These are phyloP conservation scores for Fusarium sp. DNA, from an alignment of 2,329 filamentous ascomycete species.

Conservation along the genomic window DNA sequence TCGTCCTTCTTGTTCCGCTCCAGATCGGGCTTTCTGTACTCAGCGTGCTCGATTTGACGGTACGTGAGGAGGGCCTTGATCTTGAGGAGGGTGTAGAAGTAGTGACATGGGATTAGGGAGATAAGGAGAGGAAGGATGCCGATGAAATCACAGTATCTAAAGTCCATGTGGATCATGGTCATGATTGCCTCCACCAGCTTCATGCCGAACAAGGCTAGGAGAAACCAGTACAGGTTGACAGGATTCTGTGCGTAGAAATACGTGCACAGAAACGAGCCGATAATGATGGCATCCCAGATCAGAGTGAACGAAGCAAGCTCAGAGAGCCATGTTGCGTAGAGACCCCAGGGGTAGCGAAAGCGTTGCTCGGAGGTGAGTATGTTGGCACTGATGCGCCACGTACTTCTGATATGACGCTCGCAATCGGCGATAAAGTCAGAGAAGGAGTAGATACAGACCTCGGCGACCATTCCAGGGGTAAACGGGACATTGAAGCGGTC, in stretches of 20 bases:
- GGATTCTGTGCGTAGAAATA: not conserved
- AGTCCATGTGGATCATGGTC: not conserved
- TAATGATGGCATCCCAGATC: conserved; percentile 10
- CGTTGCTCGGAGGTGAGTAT: conserved; percentile 3
- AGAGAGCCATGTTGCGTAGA: conserved; percentile 10
- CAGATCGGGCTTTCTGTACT: not conserved
- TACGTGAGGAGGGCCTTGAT: conserved; percentile 21
- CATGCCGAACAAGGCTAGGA: not conserved
- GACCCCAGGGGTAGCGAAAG: not conserved
- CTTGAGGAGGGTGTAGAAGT: conserved; percentile 16
- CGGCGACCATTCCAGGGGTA: not conserved
- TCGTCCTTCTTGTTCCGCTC: not conserved
- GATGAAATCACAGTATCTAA: not conserved
- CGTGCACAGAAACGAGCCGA: conserved; percentile 2
- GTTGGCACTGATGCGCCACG: conserved; percentile 8
- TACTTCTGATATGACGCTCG: conserved; percentile 5
- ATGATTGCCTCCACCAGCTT: not conserved
- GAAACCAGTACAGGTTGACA: not conserved
- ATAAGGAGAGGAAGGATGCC: not conserved
- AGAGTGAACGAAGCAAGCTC: conserved; percentile 14
- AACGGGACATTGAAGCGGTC: conserved; percentile 21
- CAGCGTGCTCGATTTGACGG: not conserved
- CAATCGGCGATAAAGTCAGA: conserved; percentile 15
- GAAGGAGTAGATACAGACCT: not conserved
- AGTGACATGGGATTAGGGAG: not conserved